Evolutionary conservation across 257 asterid genomes (phyloP).

Genomic region (Ligustrum vulgare): DNA sequence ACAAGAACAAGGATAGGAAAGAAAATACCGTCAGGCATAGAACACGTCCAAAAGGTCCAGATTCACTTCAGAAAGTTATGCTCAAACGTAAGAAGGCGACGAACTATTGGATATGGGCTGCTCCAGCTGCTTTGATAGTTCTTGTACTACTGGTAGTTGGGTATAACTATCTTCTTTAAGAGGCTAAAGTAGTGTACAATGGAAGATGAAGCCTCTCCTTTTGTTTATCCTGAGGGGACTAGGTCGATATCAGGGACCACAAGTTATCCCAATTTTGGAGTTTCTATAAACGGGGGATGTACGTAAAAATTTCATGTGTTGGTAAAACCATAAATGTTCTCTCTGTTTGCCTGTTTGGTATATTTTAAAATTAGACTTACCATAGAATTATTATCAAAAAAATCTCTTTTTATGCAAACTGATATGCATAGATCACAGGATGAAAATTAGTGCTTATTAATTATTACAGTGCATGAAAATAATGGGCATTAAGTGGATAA

Average conservation of each 20-base stretch:
- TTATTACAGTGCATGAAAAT: no score
- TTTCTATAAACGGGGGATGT: slow-evolving; percentile 30
- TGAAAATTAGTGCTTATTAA: no score
- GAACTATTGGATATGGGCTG: slow-evolving; percentile 77
- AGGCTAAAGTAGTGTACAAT: slow-evolving; percentile 4
- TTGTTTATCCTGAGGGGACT: slow-evolving; percentile 24
- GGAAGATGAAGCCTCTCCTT: slow-evolving; percentile 14
- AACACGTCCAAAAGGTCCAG: slow-evolving; percentile 52
- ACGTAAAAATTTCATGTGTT: slow-evolving; percentile 31
- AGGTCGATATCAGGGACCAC: slow-evolving; percentile 23
- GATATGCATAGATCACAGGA: no score
- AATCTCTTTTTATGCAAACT: background rate
- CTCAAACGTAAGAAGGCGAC: slow-evolving; percentile 76
- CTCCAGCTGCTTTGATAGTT: slow-evolving; percentile 51
- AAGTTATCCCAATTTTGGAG: background rate
- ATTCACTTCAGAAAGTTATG: slow-evolving; percentile 60
- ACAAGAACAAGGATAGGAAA: slow-evolving; percentile 50
- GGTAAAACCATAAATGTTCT: slow-evolving; percentile 27
- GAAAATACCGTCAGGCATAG: slow-evolving; percentile 46
- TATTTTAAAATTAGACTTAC: slow-evolving; percentile 13
- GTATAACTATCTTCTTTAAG: slow-evolving; percentile 45
- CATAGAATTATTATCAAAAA: background rate
- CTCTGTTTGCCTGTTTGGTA: slow-evolving; percentile 15
- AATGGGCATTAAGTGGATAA: no score
- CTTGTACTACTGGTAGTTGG: slow-evolving; percentile 46